Percentiles rank a stretch among this genome's conserved stretches.
Evolutionary conservation across 495 filamentous ascomycete species (phyloP).

Genomic region (Annulohypoxylon nitens): DNA sequence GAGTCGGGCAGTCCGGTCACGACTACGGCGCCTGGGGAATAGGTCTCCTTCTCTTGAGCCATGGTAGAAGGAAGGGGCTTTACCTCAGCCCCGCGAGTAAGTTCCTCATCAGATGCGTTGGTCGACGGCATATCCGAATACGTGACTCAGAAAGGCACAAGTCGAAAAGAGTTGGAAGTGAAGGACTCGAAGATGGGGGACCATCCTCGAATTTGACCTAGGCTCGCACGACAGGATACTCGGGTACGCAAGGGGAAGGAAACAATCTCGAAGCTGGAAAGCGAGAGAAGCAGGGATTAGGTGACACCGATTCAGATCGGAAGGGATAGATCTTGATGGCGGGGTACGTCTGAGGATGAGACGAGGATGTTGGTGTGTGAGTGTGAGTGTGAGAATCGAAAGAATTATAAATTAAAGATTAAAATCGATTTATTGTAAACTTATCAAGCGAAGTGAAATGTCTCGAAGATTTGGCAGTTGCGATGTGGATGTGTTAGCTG

Average conservation of each 20-base stretch:
- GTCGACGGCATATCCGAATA: conserved; percentile 27
- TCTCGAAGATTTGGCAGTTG: not conserved
- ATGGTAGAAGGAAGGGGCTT: conserved; percentile 11
- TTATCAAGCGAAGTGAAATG: not conserved
- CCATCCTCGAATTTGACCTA: not conserved
- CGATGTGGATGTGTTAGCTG: not conserved
- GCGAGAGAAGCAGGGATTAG: conserved; percentile 2
- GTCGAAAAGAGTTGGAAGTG: not conserved
- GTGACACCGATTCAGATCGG: conserved; percentile 8
- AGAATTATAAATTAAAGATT: not conserved
- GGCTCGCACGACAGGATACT: not conserved
- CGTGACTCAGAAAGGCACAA: not conserved
- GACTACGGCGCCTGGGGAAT: not conserved
- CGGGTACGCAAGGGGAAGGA: not conserved
- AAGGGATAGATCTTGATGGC: not conserved
- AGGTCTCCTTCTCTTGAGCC: conserved; percentile 20
- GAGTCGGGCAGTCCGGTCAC: conserved; percentile 1
- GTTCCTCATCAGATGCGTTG: conserved; percentile 32
- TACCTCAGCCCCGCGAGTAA: conserved; percentile 7
- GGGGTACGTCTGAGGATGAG: conserved; percentile 1
- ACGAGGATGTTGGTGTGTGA: not conserved
- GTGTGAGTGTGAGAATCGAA: not conserved
- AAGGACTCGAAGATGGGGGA: conserved; percentile 6
- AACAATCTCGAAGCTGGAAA: not conserved
- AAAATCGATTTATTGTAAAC: not conserved